Evolutionary conservation across 2,329 filamentous ascomycete genomes (phyloP).

Genomic region (Aspergillus oerlinghausenensis): DNA sequence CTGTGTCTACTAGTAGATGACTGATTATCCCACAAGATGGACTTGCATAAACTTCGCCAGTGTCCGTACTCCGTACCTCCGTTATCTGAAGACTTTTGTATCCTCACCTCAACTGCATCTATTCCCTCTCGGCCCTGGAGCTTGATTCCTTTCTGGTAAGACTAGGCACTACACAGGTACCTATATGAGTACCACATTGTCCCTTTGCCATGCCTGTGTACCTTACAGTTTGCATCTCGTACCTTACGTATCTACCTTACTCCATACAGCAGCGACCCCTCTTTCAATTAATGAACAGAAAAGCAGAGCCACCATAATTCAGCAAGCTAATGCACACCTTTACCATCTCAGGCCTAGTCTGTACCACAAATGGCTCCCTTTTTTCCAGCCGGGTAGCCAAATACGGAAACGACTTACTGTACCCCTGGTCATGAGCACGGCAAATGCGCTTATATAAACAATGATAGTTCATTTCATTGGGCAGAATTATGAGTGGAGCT

Average conservation of each 20-base stretch:
- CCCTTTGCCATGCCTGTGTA: no score
- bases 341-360: conserved; percentile 1
- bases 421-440: conserved; percentile 6
- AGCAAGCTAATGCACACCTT: conserved; percentile 2
- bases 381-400: conserved; percentile 3
- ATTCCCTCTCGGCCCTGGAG: not conserved
- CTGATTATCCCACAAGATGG: not conserved
- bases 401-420: conserved; percentile 7
- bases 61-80: not conserved
- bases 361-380: conserved; percentile 2
- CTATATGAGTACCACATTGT: not conserved
- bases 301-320: conserved; percentile 6
- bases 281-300: conserved; percentile 12
- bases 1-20: not conserved
- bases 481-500: not conserved
- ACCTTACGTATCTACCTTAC: no score
- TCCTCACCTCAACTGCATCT: not conserved
- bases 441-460: conserved; percentile 4
- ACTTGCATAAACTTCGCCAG: not conserved
- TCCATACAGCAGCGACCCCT: conserved; percentile 11
- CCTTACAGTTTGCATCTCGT: no score
- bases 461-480: conserved; percentile 6
- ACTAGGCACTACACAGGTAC: not conserved
- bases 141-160: not conserved
- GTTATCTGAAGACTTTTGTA: not conserved